Base-by-base conservation (phyloP, 441 rosid genomes). In the Adansonia rubrostipa region DNA sequence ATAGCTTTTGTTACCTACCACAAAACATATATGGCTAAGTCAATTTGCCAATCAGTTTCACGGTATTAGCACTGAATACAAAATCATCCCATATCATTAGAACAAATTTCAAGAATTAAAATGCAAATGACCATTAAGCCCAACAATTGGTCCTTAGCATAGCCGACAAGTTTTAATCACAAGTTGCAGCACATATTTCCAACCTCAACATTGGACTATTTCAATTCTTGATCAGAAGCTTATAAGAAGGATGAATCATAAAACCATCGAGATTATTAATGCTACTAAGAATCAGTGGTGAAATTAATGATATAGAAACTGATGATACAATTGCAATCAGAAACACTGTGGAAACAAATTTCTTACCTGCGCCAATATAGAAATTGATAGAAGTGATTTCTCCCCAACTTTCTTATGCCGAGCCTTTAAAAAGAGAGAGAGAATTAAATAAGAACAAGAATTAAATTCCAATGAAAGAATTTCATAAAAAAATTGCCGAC, bases 301-400 rank as follows among this genome's bases (percentile, higher is more conserved):
- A 28, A 7, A 28, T 71, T 64, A 68, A 7, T 57, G 45, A 45
- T 44, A 51, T 0, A 58, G 9, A 73, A 66, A 56, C 68, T 28
- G 36, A 45, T 47, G 61, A 73, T 57, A 33, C 28, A 15, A 65
- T 24, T 42, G 76, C 56, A 45, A 6, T 47, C n/a, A n/a, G n/a
- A n/a, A n/a, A n/a, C n/a, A n/a, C n/a, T 68, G 17, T 19, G 4
- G 47, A 67, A 69, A 9, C 36, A 11, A 24, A 75, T 51, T 19
- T 28, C 50, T 62, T 87, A 93, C 97, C 91, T 92, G 97, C 76
- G 87, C 84, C 84, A 93, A 85, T 53, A 90, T 86, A 51, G 96
- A 93, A 74, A 92, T 19, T 45, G 99, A 92, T 51, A 95, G 89
- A 80, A 89, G 90, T 53, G 97, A 91, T 84, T 91, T 93, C 85